A percentile compares a stretch with the other conserved stretches of the same genome.
Evolutionary conservation across 345 rosid genomes (phyloP).

Genomic region (Rhodamnia rubescens): DNA sequence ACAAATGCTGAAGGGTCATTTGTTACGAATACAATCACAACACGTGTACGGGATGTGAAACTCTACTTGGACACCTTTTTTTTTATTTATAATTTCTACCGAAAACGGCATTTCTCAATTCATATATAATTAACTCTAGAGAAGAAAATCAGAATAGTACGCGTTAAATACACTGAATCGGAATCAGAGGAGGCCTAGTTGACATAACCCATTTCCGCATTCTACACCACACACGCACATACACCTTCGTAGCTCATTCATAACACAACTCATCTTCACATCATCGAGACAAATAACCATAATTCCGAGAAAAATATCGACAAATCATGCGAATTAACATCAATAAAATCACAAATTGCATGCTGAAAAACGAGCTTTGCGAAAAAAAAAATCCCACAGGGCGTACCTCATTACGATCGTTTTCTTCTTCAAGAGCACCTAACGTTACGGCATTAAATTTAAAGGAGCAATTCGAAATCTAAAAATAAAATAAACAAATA

Average conservation of each 20-base stretch:
- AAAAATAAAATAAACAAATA: neutral
- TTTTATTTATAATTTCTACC: neutral
- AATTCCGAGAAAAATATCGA: accelerated
- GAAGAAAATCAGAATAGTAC: accelerated
- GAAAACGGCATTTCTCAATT: accelerated
- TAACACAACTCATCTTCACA: accelerated
- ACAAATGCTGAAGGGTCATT: neutral
- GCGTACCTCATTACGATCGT: neutral
- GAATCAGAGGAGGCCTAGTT: neutral
- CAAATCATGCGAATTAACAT: no score
- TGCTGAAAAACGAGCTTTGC: neutral
- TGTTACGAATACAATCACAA: accelerated
- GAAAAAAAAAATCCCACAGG: no score
- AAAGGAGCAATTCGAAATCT: no score
- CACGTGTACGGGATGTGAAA: accelerated
- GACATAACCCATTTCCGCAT: neutral
- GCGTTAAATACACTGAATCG: neutral
- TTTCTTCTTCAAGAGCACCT: neutral
- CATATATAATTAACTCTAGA: neutral
- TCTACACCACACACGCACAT: accelerated
- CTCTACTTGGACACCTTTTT: no score
- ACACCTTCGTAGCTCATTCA: no score
- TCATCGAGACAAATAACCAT: accelerated
- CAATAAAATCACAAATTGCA: neutral
- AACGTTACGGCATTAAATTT: no score